phyloP scores from a whole-genome alignment of 75 land plant species.

The Chamaecyparis obtusa region DNA sequence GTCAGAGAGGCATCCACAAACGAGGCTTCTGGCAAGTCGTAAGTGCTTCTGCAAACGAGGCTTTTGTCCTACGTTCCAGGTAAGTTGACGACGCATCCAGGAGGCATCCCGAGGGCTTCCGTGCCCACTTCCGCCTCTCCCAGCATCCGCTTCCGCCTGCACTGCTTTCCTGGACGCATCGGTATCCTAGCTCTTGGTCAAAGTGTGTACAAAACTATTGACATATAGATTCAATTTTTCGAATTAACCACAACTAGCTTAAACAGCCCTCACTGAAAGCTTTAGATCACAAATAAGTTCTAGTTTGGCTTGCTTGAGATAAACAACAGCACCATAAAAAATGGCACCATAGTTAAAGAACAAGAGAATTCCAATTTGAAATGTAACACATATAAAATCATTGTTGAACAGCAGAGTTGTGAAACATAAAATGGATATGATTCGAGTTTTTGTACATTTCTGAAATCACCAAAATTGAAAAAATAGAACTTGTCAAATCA shows the following conservation, averaged over 20 bases:
- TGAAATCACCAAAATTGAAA: neutral
- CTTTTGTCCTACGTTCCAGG: too few relatives aligned
- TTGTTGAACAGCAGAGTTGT: neutral
- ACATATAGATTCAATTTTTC: neutral
- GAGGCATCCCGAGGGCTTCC: too few relatives aligned
- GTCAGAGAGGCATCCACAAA: too few relatives aligned
- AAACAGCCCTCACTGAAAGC: neutral
- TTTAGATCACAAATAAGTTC: neutral
- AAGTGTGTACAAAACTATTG: neutral
- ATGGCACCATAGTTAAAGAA: neutral
- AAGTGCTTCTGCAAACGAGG: too few relatives aligned
- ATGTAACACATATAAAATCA: neutral
- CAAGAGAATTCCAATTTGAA: neutral
- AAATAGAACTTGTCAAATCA: neutral
- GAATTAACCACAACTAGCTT: neutral
- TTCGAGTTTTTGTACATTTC: neutral
- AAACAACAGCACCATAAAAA: neutral
- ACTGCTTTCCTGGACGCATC: too few relatives aligned
- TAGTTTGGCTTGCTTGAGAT: neutral
- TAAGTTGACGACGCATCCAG: too few relatives aligned
- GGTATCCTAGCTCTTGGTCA: too few relatives aligned
- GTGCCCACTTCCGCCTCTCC: too few relatives aligned
- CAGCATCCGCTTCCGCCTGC: too few relatives aligned
- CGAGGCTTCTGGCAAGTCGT: too few relatives aligned
- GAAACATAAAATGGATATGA: neutral